Evolutionary conservation across 2,329 filamentous ascomycete species (phyloP).

Genomic region (Nigrospora oryzae): DNA sequence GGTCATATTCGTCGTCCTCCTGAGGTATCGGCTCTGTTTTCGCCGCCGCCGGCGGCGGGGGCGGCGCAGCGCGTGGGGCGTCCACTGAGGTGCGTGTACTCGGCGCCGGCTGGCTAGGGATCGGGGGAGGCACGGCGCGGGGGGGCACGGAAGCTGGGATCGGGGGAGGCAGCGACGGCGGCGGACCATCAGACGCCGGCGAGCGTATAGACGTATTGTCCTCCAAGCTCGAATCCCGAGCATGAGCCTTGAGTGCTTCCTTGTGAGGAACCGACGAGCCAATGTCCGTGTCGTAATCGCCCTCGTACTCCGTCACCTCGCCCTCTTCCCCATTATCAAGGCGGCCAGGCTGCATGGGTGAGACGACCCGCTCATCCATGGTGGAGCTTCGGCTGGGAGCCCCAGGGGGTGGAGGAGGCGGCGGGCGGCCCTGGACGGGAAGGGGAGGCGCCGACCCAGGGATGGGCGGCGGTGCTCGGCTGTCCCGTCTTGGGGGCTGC

Average conservation of each 20-base stretch:
- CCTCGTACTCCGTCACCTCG: conserved; percentile 89
- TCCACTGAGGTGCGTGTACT: conserved; percentile 56
- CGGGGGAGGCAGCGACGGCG: conserved; percentile 44
- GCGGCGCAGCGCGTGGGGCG: conserved; percentile 60
- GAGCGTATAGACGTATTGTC: conserved; percentile 56
- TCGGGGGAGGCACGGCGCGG: conserved; percentile 54
- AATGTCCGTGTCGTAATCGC: conserved; percentile 96
- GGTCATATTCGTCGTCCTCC: conserved; percentile 62
- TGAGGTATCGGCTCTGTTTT: conserved; percentile 52
- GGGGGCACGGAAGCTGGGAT: conserved; percentile 46
- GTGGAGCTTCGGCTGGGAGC: conserved; percentile 50
- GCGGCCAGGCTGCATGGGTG: conserved; percentile 30
- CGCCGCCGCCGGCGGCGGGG: conserved; percentile 43
- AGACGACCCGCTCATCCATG: conserved; percentile 37
- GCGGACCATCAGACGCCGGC: conserved; percentile 31
- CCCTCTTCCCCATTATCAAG: conserved; percentile 57
- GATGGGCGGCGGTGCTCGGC: conserved; percentile 51
- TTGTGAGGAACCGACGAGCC: conserved; percentile 90
- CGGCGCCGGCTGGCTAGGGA: conserved; percentile 51
- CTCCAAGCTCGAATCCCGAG: conserved; percentile 68
- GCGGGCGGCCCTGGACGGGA: conserved; percentile 49
- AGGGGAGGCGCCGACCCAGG: conserved; percentile 43
- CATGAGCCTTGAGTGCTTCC: conserved; percentile 80
- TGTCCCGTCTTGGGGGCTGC: conserved; percentile 42
- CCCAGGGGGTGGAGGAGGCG: conserved; percentile 57